A percentile compares a stretch with the other conserved stretches of the same genome.
Evolutionary conservation across 2,329 filamentous ascomycete genomes (phyloP).

Genomic region (Samsoniella hepiali): DNA sequence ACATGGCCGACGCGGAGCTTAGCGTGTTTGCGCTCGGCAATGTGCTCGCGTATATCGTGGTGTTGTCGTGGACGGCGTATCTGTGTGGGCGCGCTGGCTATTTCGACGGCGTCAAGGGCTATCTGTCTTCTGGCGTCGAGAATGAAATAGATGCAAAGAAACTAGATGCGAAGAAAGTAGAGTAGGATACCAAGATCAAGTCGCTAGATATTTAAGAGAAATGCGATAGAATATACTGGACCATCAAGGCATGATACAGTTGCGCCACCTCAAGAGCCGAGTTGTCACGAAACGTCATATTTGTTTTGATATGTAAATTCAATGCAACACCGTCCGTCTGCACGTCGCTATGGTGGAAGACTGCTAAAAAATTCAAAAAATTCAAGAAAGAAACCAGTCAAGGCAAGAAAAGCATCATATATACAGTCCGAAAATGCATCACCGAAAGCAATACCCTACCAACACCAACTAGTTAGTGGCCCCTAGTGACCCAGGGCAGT

Average conservation of each 20-base stretch:
- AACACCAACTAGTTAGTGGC: too few relatives aligned
- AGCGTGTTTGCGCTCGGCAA: slow-evolving; percentile 9
- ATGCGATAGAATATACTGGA: too few relatives aligned
- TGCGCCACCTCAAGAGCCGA: neutral
- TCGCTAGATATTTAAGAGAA: too few relatives aligned
- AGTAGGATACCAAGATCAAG: too few relatives aligned
- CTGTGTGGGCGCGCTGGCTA: too few relatives aligned
- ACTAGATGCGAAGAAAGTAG: too few relatives aligned
- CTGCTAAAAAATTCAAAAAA: neutral
- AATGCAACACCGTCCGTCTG: neutral
- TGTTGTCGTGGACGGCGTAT: too few relatives aligned
- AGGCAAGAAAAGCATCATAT: neutral
- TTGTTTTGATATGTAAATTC: neutral
- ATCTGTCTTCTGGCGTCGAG: too few relatives aligned
- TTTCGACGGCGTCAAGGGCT: too few relatives aligned
- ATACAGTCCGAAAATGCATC: neutral
- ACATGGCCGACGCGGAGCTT: slow-evolving; percentile 10
- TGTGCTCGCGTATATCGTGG: neutral
- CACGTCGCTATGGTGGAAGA: neutral
- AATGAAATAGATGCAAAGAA: too few relatives aligned
- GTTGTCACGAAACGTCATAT: neutral
- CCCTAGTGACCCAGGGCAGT: slow-evolving; percentile 24
- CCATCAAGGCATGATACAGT: neutral
- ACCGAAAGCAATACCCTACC: neutral
- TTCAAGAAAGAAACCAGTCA: neutral